phyloP scores from a whole-genome alignment of 2,329 filamentous ascomycete species.

The Rhytidhysteron rufulum region DNA sequence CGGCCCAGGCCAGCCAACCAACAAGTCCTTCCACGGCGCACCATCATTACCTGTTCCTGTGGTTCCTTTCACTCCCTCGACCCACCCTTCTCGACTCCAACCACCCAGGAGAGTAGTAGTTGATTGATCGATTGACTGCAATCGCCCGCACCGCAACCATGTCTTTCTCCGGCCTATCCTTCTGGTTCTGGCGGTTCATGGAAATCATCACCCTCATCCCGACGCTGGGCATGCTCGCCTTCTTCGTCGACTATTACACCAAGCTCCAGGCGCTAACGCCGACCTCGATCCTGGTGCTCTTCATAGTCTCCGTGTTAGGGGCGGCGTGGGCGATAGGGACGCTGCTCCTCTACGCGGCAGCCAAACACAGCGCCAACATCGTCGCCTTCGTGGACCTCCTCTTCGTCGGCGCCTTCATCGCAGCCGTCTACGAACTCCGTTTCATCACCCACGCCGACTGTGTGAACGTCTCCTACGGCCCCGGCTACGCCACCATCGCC shows the following conservation, averaged over 20 bases:
- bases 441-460: conserved; percentile 63
- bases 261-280: conserved; percentile 57
- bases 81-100: neutral
- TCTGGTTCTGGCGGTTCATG: conserved; percentile 58
- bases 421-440: conserved; percentile 56
- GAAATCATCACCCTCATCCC: conserved; percentile 62
- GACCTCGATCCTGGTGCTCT: conserved; percentile 58
- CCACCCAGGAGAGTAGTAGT: neutral
- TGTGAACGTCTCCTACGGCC: conserved; percentile 50
- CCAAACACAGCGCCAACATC: conserved; percentile 56
- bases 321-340: conserved; percentile 60
- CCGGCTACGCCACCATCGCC: conserved; percentile 56
- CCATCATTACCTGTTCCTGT: too few species aligned
- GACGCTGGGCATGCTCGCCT: conserved; percentile 45
- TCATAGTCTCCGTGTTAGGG: conserved; percentile 61
- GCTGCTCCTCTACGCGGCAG: conserved; percentile 56
- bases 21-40: too few species aligned
- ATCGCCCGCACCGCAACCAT: conserved; percentile 24
- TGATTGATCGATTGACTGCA: neutral
- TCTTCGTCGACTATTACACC: conserved; percentile 59
- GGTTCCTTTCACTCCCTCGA: neutral
- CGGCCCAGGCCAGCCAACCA: neutral
- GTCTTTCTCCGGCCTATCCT: conserved; percentile 54
- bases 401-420: conserved; percentile 63
- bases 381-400: conserved; percentile 59